Conservation (phyloP, 75 land plant species). For the Cryptomeria japonica region DNA sequence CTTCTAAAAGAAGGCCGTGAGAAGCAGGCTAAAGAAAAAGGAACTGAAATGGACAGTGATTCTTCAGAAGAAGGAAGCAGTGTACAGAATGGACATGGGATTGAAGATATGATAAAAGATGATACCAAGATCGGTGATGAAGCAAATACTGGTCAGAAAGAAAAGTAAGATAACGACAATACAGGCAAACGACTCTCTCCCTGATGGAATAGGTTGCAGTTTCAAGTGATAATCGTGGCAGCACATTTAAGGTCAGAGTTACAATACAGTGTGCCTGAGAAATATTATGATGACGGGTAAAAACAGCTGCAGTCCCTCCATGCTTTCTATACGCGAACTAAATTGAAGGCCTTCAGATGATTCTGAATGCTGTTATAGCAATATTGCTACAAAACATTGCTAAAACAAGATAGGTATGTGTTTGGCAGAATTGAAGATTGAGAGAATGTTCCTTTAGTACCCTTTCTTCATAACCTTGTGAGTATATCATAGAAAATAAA, state of each 20-base stretch:
- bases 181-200: neutral
- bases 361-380: neutral
- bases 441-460: neutral
- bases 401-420: neutral
- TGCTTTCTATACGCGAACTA: neutral
- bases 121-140: neutral
- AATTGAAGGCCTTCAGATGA: neutral
- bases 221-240: neutral
- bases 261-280: neutral
- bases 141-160: neutral
- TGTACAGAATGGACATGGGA: neutral
- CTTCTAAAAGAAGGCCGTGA: slow-evolving; percentile 49
- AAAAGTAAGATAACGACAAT: neutral
- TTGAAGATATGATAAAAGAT: neutral
- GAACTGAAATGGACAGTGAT: neutral
- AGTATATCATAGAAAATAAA: neutral
- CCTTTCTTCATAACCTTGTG: neutral
- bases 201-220: neutral
- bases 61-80: neutral
- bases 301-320: neutral
- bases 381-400: neutral
- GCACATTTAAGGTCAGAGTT: neutral
- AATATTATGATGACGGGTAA: neutral
- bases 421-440: neutral
- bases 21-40: slow-evolving; percentile 22